phyloP scores from a whole-genome alignment of 352 stramenopile species.

The Phytophthora pinifolia region DNA sequence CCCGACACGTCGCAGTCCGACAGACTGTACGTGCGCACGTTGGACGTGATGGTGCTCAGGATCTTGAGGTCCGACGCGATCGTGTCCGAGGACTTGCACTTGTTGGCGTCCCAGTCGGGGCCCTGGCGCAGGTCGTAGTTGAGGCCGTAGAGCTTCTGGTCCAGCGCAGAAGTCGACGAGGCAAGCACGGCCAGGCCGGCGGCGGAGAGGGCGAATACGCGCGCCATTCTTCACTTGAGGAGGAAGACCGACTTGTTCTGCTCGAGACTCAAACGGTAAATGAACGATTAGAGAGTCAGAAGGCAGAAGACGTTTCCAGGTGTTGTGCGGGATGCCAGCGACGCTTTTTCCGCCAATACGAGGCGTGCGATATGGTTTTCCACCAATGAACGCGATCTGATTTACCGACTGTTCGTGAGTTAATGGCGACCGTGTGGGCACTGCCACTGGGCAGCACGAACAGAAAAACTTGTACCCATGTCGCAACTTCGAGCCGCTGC shows the following conservation, averaged over 20 bases:
- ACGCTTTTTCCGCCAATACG: conserved; percentile 6
- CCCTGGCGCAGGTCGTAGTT: conserved; percentile 86
- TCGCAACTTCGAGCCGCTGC: too few species aligned
- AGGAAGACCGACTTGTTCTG: conserved; percentile 12
- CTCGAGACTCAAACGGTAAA: conserved; percentile 21
- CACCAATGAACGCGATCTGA: conserved; percentile 9
- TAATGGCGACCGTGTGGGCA: too few species aligned
- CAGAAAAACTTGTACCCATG: too few species aligned
- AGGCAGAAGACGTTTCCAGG: conserved; percentile 13
- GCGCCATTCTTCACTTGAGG: conserved; percentile 23
- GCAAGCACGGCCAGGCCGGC: conserved; percentile 34
- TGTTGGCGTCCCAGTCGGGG: conserved; percentile 73
- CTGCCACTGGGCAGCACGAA: too few species aligned
- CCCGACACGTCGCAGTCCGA: conserved; percentile 72
- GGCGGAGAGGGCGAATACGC: conserved; percentile 28
- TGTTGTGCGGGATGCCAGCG: conserved; percentile 14
- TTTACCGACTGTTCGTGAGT: too few species aligned
- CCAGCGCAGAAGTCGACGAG: conserved; percentile 45
- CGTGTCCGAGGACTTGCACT: conserved; percentile 69
- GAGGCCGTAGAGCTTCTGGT: conserved; percentile 76
- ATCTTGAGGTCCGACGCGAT: conserved; percentile 74
- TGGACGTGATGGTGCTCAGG: conserved; percentile 62
- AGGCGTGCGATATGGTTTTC: neutral
- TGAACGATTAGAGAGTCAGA: conserved; percentile 15
- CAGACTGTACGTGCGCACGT: conserved; percentile 83